Base-by-base conservation (phyloP, 2,329 filamentous ascomycete genomes). In the Periconia sp. region DNA sequence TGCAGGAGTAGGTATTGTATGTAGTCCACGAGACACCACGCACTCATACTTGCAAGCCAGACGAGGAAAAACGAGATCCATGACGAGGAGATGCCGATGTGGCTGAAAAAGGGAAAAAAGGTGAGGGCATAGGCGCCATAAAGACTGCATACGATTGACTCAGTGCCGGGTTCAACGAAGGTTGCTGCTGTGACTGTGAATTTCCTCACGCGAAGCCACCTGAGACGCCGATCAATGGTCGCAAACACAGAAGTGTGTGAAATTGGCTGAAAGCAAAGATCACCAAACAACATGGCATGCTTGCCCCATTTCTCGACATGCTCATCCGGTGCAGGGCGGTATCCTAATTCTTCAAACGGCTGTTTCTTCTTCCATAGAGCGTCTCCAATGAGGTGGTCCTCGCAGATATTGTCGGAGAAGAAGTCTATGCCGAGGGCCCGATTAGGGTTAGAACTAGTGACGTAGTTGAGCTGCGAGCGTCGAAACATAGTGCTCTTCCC, bases 401-500 rank as follows among this genome's bases (percentile, higher is more conserved):
- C 95, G 74, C 94, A 99, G 63, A 99, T 97, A 65, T 96, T 95
- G 53, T 89, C 81, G 3, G 90, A 95, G 72, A 99, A 99, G 72
- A 86, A 92, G 70, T 97, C 91, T 52, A 99, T 86, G 0, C 94
- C 95, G 0, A 73, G 84, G 66, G 63, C 78, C 79, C 52, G 62
- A 70, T 38, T 66, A 36, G 24, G 79, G 68, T 61, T 80, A 70
- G 22, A 84, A 0, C 70, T 59, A 1, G 84, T 86, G 7, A 94
- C 81, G 53, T 81, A 80, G 69, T 96, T 83, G 24, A 99, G 83
- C 61, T 99, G 92, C 0, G 89, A 89, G 49, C 88, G 89, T 46
- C 94, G 88, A 73, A 97, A 99, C 92, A 99, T 97, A 73, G 95
- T 97, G 61, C 90, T 95, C 74, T 99, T 99, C 36, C 94, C 94